Evolutionary conservation across 352 stramenopile genomes (phyloP), one percentile per base, ranked within the genome.

Genomic region (Globisporangium polare): DNA sequence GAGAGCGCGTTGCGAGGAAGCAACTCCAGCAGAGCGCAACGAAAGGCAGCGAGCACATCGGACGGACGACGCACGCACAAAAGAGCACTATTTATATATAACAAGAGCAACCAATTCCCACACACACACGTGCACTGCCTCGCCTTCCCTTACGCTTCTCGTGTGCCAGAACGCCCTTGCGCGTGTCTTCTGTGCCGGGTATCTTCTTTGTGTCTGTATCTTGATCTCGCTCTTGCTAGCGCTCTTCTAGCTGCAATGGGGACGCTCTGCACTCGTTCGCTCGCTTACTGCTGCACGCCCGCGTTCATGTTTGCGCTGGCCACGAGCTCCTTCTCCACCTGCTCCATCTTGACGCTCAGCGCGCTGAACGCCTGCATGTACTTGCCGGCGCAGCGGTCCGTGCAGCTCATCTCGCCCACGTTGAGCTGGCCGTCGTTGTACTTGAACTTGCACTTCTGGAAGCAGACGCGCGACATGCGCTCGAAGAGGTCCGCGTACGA

Each of bases 381-480:
- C 78, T 99, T 99, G 61, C 91, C 83, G 33, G 97, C 92, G 72
- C 97, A 99, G 67, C 97, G 91, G 84, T 99, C 97, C 62, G 97
- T 96, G 80, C 97, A 99, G 72, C 81, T 97, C 95, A 99, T 99
- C 83, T 99, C 97, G 67, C 96, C 97, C 31, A 99, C 84, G 58
- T 97, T 97, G 9, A 99, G 80, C 71, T 99, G 96, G 53, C 89
- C 84, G 72, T 99, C 96, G 53, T 94, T 95, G 78, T 98, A 97
- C 76, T 97, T 97, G 63, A 94, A 91, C 63, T 97, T 90, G 85
- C 92, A 98, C 73, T 98, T 98, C 71, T 97, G 87, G 79, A 97
- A 97, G 70, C 92, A 98, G 50, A 95, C 75, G 64, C 79, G 76
- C 68, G 88, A 94, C 71, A 98, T 89, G 53, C 90, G 88, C 71